Base-by-base conservation (phyloP, 345 rosid species). In the Sonneratia alba region DNA sequence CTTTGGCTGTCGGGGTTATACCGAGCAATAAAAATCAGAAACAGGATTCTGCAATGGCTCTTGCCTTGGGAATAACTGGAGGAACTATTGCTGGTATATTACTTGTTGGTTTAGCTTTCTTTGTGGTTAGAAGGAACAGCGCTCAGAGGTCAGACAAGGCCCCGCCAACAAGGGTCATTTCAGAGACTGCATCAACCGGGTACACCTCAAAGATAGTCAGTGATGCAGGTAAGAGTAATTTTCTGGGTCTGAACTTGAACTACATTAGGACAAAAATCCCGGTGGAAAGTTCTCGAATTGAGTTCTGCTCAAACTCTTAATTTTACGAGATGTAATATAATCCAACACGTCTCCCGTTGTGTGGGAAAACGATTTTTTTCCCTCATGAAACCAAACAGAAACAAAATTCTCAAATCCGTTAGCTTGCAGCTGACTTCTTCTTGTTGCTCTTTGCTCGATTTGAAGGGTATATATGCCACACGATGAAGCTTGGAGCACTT, bases 1-100 rank as follows among this genome's bases (percentile, higher is more conserved):
- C 99, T 75, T 83, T 95, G 55, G 97, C 99, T 53, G 97, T 92
- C 38, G 99, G 97, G 69, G 78, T 89, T 72, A 34, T 95, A 70
- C 91, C 92, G 21, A 83, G 76, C 76, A 71, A 47, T 73, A 87
- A 81, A 79, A 79, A 81, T 72, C 68, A 24, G 68, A 76, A 74
- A 47, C 78, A 67, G 70, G 61, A 70, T 53, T 77, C 85, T 21
- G 82, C 79, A 72, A 72, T 79, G 55, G 77, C 77, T 70, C 68
- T 90, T 82, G 82, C 83, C 64, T 62, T 87, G 66, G 83, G 91
- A 24, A 75, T 86, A 76, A 78, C 77, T 6, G 98, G 86, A 73
- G 87, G 91, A 65, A 73, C 87, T 70, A n/a, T 82, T 59, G 97
- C 94, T 47, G 89, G 85, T 11, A 48, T 83, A 71, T 74, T 81